Conservation (phyloP, 1,139 yeast genomes). For the Debaryomyces coudertii region DNA sequence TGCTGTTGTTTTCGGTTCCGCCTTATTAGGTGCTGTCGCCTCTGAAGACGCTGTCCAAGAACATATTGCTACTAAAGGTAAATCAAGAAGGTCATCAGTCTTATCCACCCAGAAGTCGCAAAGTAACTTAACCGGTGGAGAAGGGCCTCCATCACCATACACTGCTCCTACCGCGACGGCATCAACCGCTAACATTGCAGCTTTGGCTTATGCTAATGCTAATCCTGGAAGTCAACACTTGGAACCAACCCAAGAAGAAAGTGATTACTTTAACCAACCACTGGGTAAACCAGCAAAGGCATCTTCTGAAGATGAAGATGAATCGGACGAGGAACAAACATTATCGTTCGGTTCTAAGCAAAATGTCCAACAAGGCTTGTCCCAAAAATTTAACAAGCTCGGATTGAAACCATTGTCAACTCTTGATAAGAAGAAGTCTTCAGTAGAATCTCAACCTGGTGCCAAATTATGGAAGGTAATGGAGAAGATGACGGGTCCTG, state of each 20-base stretch:
- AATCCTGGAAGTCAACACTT: conserved; percentile 46
- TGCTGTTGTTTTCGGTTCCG: conserved; percentile 95
- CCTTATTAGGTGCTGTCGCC: conserved; percentile 93
- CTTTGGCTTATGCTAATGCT: conserved; percentile 51
- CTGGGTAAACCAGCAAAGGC: conserved; percentile 17
- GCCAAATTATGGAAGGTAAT: conserved; percentile 81
- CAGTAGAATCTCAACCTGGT: conserved; percentile 36
- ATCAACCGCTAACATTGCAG: conserved; percentile 56
- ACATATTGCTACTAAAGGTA: conserved; percentile 35
- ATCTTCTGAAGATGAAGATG: conserved; percentile 31
- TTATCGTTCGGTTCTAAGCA: conserved; percentile 63
- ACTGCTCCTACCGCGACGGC: conserved; percentile 76
- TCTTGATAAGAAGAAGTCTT: conserved; percentile 20
- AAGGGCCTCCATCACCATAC: conserved; percentile 62
- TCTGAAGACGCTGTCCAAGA: conserved; percentile 60
- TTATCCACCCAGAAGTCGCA: conserved; percentile 39
- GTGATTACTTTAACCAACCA: conserved; percentile 50
- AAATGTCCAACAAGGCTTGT: conserved; percentile 52
- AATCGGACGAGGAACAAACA: conserved; percentile 48
- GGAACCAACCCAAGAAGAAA: conserved; percentile 55
- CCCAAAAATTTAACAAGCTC: conserved; percentile 40
- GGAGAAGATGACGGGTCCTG: conserved; percentile 83
- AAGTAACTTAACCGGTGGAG: conserved; percentile 18
- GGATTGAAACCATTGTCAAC: conserved; percentile 45
- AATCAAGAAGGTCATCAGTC: conserved; percentile 43